These are phyloP conservation scores for Diaporthe longicolla DNA, from an alignment of 2,329 filamentous ascomycete species.

Conservation along the genomic window DNA sequence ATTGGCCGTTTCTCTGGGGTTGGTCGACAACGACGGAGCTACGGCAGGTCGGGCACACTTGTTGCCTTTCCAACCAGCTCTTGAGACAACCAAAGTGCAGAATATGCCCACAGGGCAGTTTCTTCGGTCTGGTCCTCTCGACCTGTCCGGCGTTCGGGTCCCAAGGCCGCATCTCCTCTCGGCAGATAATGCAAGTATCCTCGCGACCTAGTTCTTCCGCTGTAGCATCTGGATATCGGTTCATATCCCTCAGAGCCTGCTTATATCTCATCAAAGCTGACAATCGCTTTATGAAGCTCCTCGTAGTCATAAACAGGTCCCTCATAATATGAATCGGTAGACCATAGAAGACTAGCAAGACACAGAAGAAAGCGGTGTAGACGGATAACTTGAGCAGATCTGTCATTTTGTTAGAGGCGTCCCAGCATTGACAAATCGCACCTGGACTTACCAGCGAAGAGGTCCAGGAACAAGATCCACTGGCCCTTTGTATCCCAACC, in stretches of 20 bases:
- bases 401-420: conserved; percentile 49
- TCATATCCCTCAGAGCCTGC: conserved; percentile 94
- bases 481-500: conserved; percentile 98
- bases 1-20: conserved; percentile 50
- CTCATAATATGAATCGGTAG: conserved; percentile 97
- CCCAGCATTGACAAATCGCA: neutral
- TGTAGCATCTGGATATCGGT: conserved; percentile 91
- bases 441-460: conserved; percentile 76
- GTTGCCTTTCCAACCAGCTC: conserved; percentile 97
- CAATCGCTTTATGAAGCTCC: conserved; percentile 92
- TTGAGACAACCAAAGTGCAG: conserved; percentile 94
- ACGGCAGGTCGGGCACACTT: conserved; percentile 96
- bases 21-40: conserved; percentile 80
- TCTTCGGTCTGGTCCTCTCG: conserved; percentile 91
- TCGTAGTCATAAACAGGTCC: conserved; percentile 93
- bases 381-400: conserved; percentile 93
- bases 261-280: conserved; percentile 90
- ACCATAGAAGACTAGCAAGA: conserved; percentile 94
- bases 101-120: conserved; percentile 95
- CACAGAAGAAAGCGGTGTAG: conserved; percentile 92
- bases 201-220: conserved; percentile 86
- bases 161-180: conserved; percentile 95
- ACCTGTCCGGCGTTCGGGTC: conserved; percentile 75
- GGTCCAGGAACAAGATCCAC: conserved; percentile 90
- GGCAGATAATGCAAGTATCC: conserved; percentile 97